Conservation (phyloP, 176 grass and related monocot species). For the Triticum timopheevii region DNA sequence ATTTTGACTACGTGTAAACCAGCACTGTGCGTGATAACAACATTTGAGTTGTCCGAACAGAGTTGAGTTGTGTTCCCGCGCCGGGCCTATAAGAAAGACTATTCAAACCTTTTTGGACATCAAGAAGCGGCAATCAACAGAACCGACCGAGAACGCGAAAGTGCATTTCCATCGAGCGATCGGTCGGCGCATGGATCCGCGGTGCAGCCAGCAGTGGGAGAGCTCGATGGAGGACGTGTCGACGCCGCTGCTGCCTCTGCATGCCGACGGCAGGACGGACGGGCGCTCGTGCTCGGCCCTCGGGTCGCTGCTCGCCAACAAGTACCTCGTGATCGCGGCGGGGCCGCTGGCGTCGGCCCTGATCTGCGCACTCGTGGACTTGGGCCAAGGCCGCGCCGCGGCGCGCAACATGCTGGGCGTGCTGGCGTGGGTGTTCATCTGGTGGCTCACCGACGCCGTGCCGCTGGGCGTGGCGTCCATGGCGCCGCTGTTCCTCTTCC, state of each 20-base stretch:
- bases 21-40: background rate
- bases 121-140: background rate
- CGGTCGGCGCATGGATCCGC: constrained; percentile 22
- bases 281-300: background rate
- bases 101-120: background rate
- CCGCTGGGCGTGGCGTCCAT: constrained; percentile 88
- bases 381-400: constrained; percentile 20
- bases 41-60: background rate
- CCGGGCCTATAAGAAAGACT: constrained; percentile 22
- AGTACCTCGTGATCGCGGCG: constrained; percentile 43
- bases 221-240: constrained; percentile 37
- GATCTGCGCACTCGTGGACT: constrained; percentile 46
- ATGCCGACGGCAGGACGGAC: background rate
- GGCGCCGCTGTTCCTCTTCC: constrained; percentile 93
- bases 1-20: background rate
- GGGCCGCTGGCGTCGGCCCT: constrained; percentile 56
- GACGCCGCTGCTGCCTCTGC: constrained; percentile 37
- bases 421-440: constrained; percentile 83
- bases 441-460: constrained; percentile 87
- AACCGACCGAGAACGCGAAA: background rate
- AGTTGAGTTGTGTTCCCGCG: background rate
- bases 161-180: background rate
- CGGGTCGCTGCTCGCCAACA: constrained; percentile 38
- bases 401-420: constrained; percentile 81
- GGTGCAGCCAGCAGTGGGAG: background rate